Base-by-base conservation (phyloP, 2,329 filamentous ascomycete species). In the Cercospora zeae-maydis region DNA sequence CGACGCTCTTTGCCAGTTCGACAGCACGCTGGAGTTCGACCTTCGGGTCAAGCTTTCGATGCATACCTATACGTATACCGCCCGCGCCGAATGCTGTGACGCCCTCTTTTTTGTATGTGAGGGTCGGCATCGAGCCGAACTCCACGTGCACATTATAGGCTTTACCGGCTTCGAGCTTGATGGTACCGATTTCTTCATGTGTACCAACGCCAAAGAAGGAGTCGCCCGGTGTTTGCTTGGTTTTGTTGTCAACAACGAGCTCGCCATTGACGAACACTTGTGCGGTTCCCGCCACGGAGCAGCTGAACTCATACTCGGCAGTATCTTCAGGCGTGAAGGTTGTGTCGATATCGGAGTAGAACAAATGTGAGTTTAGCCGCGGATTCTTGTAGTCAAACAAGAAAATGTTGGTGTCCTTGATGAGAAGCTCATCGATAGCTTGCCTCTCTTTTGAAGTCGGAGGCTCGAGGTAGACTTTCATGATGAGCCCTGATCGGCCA, bases 71-170 rank as follows among this genome's bases (percentile, higher is more conserved):
- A 3, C 88, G 84, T 8, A 75, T 62, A 19, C 71, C 73, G 69
- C 88, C 89, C 2, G 88, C 88, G 14, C 88, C 88, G 64, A 89
- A 89, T 63, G 86, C 86, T 73, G 90, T 27, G 80, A 80, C 37
- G 83, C 68, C 4, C 84, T 88, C 24, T 84, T 85, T 69, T 27
- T 70, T 67, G 31, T 88, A 81, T 71, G 88, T 87, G 73, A 86
- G 88, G 16, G 85, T 89, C 72, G 86, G 87, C 72, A 88, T 84
- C 27, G 87, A 82, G 19, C 84, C 81, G 45, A 91, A 80, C 65
- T 88, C 82, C 27, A 88, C 80, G 0, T 85, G 78, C 64, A 84
- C 82, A 57, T 83, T 70, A 75, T 90, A 89, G 0, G 79, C 79
- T 67, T 85, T 79, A 8, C 84, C 86, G 68, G 84, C 84, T 64